Percentiles rank a stretch among this genome's conserved stretches.
These are phyloP conservation scores for Elongisporangium senticosum DNA, from an alignment of 352 stramenopile species.

Conservation along the genomic window DNA sequence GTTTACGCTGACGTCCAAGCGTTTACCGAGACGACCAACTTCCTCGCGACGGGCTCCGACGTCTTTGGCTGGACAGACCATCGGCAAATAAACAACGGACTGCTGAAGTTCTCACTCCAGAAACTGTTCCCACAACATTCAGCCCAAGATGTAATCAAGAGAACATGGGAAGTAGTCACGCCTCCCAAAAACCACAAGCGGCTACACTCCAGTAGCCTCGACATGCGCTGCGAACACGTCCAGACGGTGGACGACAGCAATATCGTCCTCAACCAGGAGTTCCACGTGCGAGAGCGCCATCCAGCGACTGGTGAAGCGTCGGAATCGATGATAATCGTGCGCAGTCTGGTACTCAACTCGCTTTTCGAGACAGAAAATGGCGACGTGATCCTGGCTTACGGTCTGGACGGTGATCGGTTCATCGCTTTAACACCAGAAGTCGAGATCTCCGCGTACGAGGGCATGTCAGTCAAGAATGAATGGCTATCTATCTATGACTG, in stretches of 20 bases:
- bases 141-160: neutral
- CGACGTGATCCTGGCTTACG: neutral
- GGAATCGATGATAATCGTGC: neutral
- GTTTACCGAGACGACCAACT: neutral
- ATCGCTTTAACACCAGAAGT: neutral
- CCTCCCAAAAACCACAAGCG: neutral
- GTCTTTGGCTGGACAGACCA: neutral
- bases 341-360: neutral
- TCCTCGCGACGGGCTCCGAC: neutral
- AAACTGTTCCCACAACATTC: neutral
- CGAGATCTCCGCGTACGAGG: neutral
- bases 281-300: neutral
- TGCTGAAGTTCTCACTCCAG: neutral
- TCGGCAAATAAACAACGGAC: neutral
- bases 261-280: conserved; percentile 3
- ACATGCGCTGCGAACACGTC: conserved; percentile 3
- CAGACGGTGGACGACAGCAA: conserved; percentile 8
- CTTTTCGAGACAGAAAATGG: neutral
- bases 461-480: neutral
- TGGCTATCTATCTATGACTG: neutral
- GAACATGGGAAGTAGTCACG: conserved; percentile 1
- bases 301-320: neutral
- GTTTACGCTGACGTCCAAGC: neutral
- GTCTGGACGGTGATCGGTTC: neutral
- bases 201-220: conserved; percentile 3